These are phyloP conservation scores for Pseudogymnoascus sp. DNA, from an alignment of 2,329 filamentous ascomycete genomes.

Conservation along the genomic window DNA sequence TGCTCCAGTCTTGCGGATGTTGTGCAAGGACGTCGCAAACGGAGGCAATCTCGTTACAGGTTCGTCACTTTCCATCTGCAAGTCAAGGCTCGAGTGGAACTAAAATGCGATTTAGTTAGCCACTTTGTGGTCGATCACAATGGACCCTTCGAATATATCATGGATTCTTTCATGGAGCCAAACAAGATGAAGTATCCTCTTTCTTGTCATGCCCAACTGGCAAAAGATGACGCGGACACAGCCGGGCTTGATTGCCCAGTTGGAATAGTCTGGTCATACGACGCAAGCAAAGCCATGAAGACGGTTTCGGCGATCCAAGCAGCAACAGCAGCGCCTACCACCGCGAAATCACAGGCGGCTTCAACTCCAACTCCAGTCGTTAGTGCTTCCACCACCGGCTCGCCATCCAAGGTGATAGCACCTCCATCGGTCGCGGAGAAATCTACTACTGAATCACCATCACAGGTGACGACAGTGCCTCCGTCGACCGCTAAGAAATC, in stretches of 20 bases:
- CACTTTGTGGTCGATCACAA: slow-evolving; percentile 12
- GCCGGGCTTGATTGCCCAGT: no score
- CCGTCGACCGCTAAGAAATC: no score
- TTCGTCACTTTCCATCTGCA: neutral
- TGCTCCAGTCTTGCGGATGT: slow-evolving; percentile 13
- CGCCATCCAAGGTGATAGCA: neutral
- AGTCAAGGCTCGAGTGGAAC: neutral
- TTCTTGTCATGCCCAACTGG: slow-evolving; percentile 12
- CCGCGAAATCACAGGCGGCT: neutral
- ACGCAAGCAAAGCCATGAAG: neutral
- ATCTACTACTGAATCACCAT: neutral
- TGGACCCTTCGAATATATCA: slow-evolving; percentile 13
- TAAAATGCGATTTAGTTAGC: slow-evolving; percentile 12
- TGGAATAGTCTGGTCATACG: neutral
- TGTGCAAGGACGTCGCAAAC: slow-evolving; percentile 11
- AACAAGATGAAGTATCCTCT: slow-evolving; percentile 9
- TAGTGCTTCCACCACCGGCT: neutral
- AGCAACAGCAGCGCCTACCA: neutral
- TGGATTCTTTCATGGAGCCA: slow-evolving; percentile 11
- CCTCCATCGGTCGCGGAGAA: neutral
- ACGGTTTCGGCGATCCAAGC: neutral
- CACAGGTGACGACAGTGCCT: no score
- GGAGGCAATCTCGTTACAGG: neutral
- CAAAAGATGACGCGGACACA: slow-evolving; percentile 2
- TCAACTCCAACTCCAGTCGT: neutral